A percentile compares a stretch with the other conserved stretches of the same genome.
Conservation (phyloP, 2,329 filamentous ascomycete species). For the Aspergillus japonicus region DNA sequence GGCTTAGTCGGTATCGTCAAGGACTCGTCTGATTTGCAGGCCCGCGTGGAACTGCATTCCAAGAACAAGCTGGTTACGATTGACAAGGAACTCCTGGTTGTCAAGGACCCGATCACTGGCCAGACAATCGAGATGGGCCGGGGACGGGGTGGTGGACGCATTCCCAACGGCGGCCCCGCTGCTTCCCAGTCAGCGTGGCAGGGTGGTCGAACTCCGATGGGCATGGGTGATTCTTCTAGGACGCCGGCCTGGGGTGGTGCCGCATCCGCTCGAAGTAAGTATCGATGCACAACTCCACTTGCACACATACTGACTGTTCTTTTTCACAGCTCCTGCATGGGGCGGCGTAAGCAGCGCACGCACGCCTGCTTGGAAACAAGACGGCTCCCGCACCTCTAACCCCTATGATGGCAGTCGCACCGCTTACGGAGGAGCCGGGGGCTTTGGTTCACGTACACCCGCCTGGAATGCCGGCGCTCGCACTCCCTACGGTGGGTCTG, state of each 20-base stretch:
- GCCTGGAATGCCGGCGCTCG: slow-evolving; percentile 77
- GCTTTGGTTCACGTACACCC: slow-evolving; percentile 62
- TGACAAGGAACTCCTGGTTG: slow-evolving; percentile 74
- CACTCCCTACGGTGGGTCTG: slow-evolving; percentile 67
- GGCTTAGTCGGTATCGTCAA: slow-evolving; percentile 93
- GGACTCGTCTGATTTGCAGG: slow-evolving; percentile 81
- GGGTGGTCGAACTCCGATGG: slow-evolving; percentile 68
- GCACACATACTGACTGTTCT: slow-evolving; percentile 22
- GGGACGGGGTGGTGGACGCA: slow-evolving; percentile 43
- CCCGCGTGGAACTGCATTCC: slow-evolving; percentile 88
- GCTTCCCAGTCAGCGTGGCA: slow-evolving; percentile 58
- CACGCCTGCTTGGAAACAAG: slow-evolving; percentile 57
- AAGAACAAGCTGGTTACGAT: slow-evolving; percentile 90
- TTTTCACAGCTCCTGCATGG: slow-evolving; percentile 42
- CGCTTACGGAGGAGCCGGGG: slow-evolving; percentile 66
- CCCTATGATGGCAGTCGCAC: slow-evolving; percentile 72
- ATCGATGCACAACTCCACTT: background rate
- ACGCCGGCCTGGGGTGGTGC: slow-evolving; percentile 73
- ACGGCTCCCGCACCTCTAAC: slow-evolving; percentile 53
- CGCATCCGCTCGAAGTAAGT: slow-evolving; percentile 61
- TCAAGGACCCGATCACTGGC: slow-evolving; percentile 79
- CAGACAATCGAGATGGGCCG: slow-evolving; percentile 70
- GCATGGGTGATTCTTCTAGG: slow-evolving; percentile 59
- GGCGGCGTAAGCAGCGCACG: slow-evolving; percentile 45
- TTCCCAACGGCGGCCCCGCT: slow-evolving; percentile 50